phyloP scores from a whole-genome alignment of 805 yeast species.

The Myxozyma neotropica region DNA sequence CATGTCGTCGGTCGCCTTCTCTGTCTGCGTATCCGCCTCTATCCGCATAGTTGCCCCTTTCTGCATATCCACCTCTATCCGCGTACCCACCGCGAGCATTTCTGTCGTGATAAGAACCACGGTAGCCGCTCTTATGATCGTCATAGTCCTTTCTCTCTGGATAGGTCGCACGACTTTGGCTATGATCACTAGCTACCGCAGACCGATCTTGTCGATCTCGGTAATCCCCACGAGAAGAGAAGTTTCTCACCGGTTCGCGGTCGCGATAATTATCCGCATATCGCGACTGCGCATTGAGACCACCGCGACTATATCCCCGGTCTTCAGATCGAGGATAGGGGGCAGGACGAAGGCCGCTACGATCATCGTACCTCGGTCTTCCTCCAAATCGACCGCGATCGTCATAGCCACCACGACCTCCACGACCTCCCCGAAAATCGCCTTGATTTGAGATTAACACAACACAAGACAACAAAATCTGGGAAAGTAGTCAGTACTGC shows the following conservation, averaged over 20 bases:
- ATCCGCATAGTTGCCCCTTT: background rate
- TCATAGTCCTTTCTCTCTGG: conserved; percentile 9
- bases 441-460: background rate
- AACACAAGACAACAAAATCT: background rate
- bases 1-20: conserved; percentile 1
- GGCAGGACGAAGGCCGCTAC: conserved; percentile 8
- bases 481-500: background rate
- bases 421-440: conserved; percentile 25
- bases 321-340: conserved; percentile 20
- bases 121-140: conserved; percentile 4
- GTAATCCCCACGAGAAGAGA: conserved; percentile 1
- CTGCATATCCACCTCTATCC: background rate
- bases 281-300: background rate
- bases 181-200: background rate
- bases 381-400: conserved; percentile 9
- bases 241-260: conserved; percentile 12
- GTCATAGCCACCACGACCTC: conserved; percentile 19
- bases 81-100: background rate
- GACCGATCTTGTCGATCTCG: background rate
- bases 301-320: conserved; percentile 3
- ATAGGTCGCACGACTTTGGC: background rate
- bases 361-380: conserved; percentile 18
- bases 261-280: conserved; percentile 16
- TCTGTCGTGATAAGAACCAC: background rate
- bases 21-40: conserved; percentile 10